Evolutionary conservation across 192 early-diverging fungal species (phyloP).

Genomic region (Podila horticola): DNA sequence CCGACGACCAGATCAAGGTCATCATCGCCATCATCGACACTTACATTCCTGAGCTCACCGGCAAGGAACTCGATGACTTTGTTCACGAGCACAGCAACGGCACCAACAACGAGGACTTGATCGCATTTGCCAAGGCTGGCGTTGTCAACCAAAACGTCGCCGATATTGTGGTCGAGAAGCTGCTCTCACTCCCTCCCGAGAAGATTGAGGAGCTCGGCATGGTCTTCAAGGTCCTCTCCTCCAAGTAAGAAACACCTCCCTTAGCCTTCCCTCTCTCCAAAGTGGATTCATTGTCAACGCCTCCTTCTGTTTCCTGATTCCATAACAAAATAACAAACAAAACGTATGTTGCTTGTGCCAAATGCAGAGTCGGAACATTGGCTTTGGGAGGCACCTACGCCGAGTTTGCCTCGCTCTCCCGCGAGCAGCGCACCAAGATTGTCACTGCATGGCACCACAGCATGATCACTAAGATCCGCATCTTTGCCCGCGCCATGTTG

Average conservation of each 20-base stretch:
- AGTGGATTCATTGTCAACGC: not conserved
- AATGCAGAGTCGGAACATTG: no score
- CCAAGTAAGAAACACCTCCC: slow-evolving; percentile 20
- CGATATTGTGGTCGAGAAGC: slow-evolving; percentile 16
- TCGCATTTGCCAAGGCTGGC: slow-evolving; percentile 23
- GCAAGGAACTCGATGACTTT: slow-evolving; percentile 46
- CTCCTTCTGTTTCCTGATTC: not conserved
- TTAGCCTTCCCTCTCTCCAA: no score
- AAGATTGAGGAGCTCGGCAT: slow-evolving; percentile 47
- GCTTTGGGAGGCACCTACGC: slow-evolving; percentile 36
- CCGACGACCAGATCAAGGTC: slow-evolving; percentile 51
- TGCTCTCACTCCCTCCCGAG: slow-evolving; percentile 25
- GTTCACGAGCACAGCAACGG: slow-evolving; percentile 29
- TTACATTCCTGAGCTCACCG: slow-evolving; percentile 53
- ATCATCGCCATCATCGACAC: slow-evolving; percentile 61
- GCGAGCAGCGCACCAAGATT: slow-evolving; percentile 41
- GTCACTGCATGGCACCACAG: slow-evolving; percentile 33
- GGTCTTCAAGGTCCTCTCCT: slow-evolving; percentile 42
- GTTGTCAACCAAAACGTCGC: slow-evolving; percentile 35
- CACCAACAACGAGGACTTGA: slow-evolving; percentile 22
- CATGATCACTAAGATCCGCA: slow-evolving; percentile 39
- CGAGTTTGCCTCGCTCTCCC: slow-evolving; percentile 32
- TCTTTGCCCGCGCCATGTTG: slow-evolving; percentile 27
- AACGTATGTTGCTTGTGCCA: no score
- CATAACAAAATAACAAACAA: not conserved